Conservation (phyloP, 805 yeast genomes). For the Barnettozyma californica region DNA sequence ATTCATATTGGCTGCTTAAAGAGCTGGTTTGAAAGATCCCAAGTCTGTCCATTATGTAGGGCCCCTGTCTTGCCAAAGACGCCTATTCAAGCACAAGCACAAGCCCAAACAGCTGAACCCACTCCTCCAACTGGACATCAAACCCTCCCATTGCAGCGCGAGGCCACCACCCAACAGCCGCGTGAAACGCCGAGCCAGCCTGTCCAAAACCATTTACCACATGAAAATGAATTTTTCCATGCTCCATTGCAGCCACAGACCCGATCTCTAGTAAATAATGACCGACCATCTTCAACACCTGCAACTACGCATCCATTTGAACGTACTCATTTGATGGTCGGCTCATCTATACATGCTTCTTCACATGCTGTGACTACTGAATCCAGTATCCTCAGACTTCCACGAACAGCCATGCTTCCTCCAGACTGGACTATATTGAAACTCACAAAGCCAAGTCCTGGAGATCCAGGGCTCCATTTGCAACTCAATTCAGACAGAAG, state of each 20-base stretch:
- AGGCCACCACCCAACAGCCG: neutral
- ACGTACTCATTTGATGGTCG: no score
- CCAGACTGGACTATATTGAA: conserved; percentile 26
- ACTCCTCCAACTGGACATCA: neutral
- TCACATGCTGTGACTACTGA: neutral
- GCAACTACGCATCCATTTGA: no score
- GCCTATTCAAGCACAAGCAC: neutral
- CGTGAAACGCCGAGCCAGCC: neutral
- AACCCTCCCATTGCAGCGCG: neutral
- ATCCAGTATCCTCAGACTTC: conserved; percentile 1
- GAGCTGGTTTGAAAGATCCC: conserved; percentile 89
- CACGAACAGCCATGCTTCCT: conserved; percentile 16
- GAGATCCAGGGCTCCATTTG: conserved; percentile 12
- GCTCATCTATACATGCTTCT: neutral
- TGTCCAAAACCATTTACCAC: neutral
- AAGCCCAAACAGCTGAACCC: neutral
- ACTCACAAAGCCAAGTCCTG: conserved; percentile 10
- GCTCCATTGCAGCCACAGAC: neutral
- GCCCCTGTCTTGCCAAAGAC: conserved; percentile 48
- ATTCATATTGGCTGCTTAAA: conserved; percentile 86
- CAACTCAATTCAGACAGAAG: conserved; percentile 5
- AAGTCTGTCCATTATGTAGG: conserved; percentile 90
- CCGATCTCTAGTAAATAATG: neutral
- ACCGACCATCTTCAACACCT: neutral
- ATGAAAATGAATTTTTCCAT: conserved; percentile 1